Percentiles rank a stretch among this genome's conserved stretches.
phyloP scores from a whole-genome alignment of 192 early-diverging fungal genomes.

The Gaertneriomyces sp. region DNA sequence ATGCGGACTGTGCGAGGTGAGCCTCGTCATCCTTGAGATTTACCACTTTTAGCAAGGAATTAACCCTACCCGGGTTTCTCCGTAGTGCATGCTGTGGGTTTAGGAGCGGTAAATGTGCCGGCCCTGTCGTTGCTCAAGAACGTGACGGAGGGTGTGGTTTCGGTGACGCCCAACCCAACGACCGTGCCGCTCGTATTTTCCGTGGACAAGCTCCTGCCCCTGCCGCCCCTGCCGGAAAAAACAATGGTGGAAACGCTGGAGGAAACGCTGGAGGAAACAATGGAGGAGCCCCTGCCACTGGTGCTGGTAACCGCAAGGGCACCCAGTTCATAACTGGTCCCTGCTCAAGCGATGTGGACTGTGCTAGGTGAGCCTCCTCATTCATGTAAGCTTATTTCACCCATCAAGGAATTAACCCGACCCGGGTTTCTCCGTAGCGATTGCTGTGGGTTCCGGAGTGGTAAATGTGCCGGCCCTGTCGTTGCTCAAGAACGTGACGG shows the following conservation, averaged over 20 bases:
- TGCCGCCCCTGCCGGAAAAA: not conserved
- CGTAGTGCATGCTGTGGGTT: not conserved
- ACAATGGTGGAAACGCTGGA: too few relatives aligned
- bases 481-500: slow-evolving; percentile 32
- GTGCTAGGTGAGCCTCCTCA: slow-evolving; percentile 9
- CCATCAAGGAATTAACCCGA: too few relatives aligned
- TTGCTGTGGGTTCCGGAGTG: slow-evolving; percentile 29
- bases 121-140: slow-evolving; percentile 27
- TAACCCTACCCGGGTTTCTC: too few relatives aligned
- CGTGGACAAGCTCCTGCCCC: slow-evolving; percentile 16
- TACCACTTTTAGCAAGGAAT: too few relatives aligned
- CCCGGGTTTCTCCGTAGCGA: too few relatives aligned
- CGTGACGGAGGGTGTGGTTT: slow-evolving; percentile 32
- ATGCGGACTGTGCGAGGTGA: slow-evolving; percentile 10
- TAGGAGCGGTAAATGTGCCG: slow-evolving; percentile 25
- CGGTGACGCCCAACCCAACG: slow-evolving; percentile 27
- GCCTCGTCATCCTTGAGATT: too few relatives aligned
- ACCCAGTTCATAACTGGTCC: slow-evolving; percentile 33
- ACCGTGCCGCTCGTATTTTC: slow-evolving; percentile 23
- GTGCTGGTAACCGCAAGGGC: slow-evolving; percentile 14
- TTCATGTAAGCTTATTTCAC: too few relatives aligned
- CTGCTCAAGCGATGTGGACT: slow-evolving; percentile 26
- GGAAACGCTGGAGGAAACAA: not conserved
- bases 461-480: slow-evolving; percentile 23
- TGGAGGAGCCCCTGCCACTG: slow-evolving; percentile 6